Evolutionary conservation across 1,139 yeast species (phyloP).

Genomic region (Blastobotrys apis): DNA sequence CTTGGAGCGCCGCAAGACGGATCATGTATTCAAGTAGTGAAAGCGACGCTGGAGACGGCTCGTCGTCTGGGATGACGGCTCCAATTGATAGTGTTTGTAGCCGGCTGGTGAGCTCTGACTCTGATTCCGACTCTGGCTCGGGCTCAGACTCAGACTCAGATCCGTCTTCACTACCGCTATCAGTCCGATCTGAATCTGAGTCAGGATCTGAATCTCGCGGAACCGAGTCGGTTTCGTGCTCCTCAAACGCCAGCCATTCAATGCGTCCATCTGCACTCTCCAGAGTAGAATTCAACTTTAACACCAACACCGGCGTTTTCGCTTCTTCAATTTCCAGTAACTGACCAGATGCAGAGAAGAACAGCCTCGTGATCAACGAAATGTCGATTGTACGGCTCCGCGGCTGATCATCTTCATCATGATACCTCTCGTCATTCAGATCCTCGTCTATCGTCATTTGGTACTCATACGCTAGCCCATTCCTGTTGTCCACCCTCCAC

Average conservation of each 20-base stretch:
- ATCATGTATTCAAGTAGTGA: conserved; percentile 64
- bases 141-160: conserved; percentile 5
- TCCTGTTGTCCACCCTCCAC: conserved; percentile 31
- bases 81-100: neutral
- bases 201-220: neutral
- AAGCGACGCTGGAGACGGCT: conserved; percentile 35
- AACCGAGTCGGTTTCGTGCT: conserved; percentile 35
- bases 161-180: conserved; percentile 9
- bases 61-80: neutral
- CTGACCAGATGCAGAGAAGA: conserved; percentile 71
- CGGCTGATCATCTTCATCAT: conserved; percentile 49
- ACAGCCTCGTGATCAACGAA: conserved; percentile 48
- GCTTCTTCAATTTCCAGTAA: conserved; percentile 61
- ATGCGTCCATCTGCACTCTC: conserved; percentile 23
- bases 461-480: conserved; percentile 39
- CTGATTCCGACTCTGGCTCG: neutral
- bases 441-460: conserved; percentile 51
- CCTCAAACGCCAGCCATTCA: conserved; percentile 56
- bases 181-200: too few relatives aligned
- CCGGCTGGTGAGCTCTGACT: neutral
- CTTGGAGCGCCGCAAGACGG: conserved; percentile 59
- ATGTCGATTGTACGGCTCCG: conserved; percentile 41
- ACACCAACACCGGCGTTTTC: conserved; percentile 63
- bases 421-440: conserved; percentile 72
- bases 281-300: conserved; percentile 44